Evolutionary conservation across 192 early-diverging fungal species (phyloP).

Genomic region (Podila horticola): DNA sequence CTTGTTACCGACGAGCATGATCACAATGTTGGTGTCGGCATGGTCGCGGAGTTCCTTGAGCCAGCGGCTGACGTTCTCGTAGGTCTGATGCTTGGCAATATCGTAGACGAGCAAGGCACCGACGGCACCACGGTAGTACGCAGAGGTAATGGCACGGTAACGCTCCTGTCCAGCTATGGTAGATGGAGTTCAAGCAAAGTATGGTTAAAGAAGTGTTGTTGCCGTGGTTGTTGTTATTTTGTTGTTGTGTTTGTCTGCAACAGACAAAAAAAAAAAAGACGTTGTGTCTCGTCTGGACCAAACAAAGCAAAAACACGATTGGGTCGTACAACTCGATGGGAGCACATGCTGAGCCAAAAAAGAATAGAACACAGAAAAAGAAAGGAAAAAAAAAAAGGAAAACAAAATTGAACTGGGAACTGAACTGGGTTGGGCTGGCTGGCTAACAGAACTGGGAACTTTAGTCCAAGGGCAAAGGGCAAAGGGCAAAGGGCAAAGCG

Average conservation of each 20-base stretch:
- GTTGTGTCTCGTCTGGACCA: background rate
- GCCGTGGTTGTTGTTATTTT: background rate
- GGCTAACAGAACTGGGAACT: background rate
- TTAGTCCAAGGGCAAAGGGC: constrained; percentile 2
- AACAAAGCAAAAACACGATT: background rate
- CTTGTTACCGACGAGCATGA: constrained; percentile 99
- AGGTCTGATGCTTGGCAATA: constrained; percentile 95
- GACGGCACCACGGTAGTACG: constrained; percentile 96
- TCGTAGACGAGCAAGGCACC: constrained; percentile 98
- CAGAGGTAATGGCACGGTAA: constrained; percentile 87
- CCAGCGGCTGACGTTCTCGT: constrained; percentile 97
- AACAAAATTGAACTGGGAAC: constrained; percentile 35
- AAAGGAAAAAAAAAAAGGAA: constrained; percentile 13
- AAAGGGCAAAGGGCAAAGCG: constrained; percentile 8
- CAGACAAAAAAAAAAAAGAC: constrained; percentile 7
- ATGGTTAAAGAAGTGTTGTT: background rate
- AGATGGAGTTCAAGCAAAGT: constrained; percentile 4
- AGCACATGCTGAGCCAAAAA: background rate
- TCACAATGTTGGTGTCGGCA: constrained; percentile 97
- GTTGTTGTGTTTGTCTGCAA: background rate
- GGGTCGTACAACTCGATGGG: background rate
- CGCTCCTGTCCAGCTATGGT: constrained; percentile 72
- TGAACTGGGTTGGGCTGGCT: constrained; percentile 5
- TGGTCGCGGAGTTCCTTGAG: constrained; percentile 98
- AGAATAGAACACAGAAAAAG: constrained; percentile 9